Base-by-base conservation (phyloP, 2,329 filamentous ascomycete genomes). In the Calonectria crousiana region DNA sequence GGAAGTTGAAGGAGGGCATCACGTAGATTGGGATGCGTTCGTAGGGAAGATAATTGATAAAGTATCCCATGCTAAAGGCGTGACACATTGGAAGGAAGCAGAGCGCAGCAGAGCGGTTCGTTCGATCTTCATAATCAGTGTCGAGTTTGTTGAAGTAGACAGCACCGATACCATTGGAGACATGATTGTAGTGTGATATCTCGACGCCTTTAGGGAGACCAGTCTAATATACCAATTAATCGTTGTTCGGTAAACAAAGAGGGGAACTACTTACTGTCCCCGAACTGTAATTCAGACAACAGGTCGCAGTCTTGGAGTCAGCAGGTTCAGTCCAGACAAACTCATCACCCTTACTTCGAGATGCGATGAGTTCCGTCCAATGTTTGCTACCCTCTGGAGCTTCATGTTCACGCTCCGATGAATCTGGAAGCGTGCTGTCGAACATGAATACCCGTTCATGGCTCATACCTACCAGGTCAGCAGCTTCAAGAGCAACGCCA, bases 161-260 rank as follows among this genome's bases (percentile, higher is more conserved):
- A 20, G 91, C 90, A 73, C 94, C 92, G 18, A 86, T 79, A 77
- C 91, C 90, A 81, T 96, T 96, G 75, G 94, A 89, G 53, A 95
- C 90, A 80, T 95, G 94, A 78, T 95, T 94, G 74, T 88, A 87
- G 84, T 97, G 95, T n/a, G 92, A 92, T 76, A 97, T 93, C 84
- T 94, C 92, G 18, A 97, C 95, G 14, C 95, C 95, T 83, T 97
- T 97, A 13, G 95, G 94, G 5, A 95, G 88, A 9, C 95, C 95
- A 0, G 95, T 97, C 81, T 82, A 47, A 38, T 20, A 14, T 1
- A 16, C 18, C 14, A 23, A 49, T 78, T 66, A 79, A 73, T 44
- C 20, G 14, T 20, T 11, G 38, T 38, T 26, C 26, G 6, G 16
- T 30, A 32, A 20, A 28, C 38, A 26, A 6, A 13, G 2, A 41